These are phyloP conservation scores for Cadophora gregata DNA, from an alignment of 2,329 filamentous ascomycete species.

Conservation along the genomic window DNA sequence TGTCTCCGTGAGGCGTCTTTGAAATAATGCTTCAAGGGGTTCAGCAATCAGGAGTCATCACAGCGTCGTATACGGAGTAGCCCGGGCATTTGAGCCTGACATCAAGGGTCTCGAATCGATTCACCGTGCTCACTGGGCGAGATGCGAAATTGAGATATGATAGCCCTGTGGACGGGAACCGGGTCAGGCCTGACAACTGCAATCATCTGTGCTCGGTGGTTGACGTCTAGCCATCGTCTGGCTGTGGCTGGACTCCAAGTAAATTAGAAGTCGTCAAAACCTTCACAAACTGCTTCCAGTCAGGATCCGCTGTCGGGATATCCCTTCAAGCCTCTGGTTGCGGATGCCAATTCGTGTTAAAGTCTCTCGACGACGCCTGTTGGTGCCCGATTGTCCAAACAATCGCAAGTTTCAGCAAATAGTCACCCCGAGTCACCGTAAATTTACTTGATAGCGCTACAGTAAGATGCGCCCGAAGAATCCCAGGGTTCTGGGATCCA, in stretches of 20 bases:
- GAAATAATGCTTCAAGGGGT: neutral
- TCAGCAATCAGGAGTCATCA: neutral
- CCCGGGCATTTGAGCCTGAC: neutral
- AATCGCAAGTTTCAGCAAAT: neutral
- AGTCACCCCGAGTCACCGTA: too few relatives aligned
- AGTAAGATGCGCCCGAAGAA: neutral
- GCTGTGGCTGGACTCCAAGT: neutral
- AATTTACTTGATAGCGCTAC: neutral
- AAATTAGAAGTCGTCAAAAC: neutral
- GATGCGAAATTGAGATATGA: constrained; percentile 6
- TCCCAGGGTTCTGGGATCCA: constrained; percentile 3
- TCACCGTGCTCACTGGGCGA: constrained; percentile 1
- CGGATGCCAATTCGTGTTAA: neutral
- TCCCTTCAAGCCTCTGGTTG: neutral
- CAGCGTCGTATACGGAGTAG: neutral
- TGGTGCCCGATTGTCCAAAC: neutral
- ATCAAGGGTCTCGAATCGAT: neutral
- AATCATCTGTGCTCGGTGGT: neutral
- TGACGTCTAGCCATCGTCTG: neutral
- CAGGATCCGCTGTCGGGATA: neutral
- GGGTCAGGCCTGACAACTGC: neutral
- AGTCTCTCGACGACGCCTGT: neutral
- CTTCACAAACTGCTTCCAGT: neutral
- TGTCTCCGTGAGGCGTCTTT: neutral
- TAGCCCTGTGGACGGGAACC: neutral